A percentile compares a stretch with the other conserved stretches of the same genome.
These are phyloP conservation scores for Melaleuca quinquenervia DNA, from an alignment of 345 rosid genomes.

Conservation along the genomic window DNA sequence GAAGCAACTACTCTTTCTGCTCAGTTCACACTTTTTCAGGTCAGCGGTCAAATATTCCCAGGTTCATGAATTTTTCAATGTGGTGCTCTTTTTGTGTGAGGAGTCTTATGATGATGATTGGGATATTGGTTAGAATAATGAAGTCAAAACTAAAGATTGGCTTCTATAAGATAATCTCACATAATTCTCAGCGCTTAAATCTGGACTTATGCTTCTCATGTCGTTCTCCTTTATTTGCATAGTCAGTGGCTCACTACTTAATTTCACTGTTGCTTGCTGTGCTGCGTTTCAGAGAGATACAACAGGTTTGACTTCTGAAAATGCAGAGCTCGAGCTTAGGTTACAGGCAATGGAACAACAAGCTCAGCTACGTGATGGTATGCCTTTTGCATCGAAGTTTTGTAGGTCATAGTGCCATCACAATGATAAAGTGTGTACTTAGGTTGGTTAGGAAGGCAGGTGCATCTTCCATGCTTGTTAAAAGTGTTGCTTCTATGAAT, in stretches of 20 bases:
- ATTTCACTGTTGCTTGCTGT: neutral
- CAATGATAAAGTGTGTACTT: neutral
- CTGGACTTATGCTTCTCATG: neutral
- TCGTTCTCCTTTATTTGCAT: neutral
- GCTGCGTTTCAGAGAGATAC: constrained; percentile 65
- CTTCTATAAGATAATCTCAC: neutral
- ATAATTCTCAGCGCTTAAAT: neutral
- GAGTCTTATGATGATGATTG: neutral
- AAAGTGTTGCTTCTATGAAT: neutral
- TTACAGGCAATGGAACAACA: constrained; percentile 90
- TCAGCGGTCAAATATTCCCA: constrained; percentile 2
- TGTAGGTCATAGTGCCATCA: neutral
- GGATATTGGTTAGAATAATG: neutral
- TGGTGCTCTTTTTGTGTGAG: neutral
- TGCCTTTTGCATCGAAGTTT: neutral
- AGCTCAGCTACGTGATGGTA: constrained; percentile 84
- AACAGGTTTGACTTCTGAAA: constrained; percentile 63
- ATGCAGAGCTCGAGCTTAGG: constrained; percentile 86
- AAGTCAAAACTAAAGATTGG: neutral
- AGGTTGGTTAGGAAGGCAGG: neutral
- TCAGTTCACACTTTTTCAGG: constrained; percentile 80
- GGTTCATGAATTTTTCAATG: neutral
- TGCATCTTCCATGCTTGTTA: neutral
- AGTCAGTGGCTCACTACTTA: neutral
- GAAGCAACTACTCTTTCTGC: constrained; percentile 93